These are phyloP conservation scores for Capronia americana DNA, from an alignment of 2,329 filamentous ascomycete genomes.

Conservation along the genomic window DNA sequence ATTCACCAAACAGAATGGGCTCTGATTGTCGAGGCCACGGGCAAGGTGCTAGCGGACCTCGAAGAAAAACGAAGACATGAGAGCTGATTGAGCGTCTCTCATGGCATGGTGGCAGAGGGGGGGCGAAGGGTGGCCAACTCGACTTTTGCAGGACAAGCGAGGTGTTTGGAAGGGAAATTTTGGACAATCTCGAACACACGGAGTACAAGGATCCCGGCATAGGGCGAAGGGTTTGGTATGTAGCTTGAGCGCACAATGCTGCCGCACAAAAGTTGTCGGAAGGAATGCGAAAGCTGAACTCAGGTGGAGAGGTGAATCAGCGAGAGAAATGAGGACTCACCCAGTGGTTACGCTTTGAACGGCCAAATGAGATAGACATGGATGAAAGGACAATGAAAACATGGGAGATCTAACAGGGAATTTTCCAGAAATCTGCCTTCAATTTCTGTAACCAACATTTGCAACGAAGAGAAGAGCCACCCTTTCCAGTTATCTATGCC, in stretches of 20 bases:
- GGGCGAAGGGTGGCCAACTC: neutral
- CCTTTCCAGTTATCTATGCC: neutral
- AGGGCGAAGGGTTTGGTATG: neutral
- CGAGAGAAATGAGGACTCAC: neutral
- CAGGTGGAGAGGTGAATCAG: neutral
- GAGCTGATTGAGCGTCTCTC: slow-evolving; percentile 9
- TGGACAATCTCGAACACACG: slow-evolving; percentile 5
- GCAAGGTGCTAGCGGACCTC: slow-evolving; percentile 51
- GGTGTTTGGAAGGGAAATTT: slow-evolving; percentile 17
- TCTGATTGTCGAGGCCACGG: slow-evolving; percentile 77
- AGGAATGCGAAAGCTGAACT: neutral
- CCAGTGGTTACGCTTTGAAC: neutral
- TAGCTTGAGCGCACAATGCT: neutral
- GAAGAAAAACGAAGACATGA: slow-evolving; percentile 29
- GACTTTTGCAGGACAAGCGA: slow-evolving; percentile 14
- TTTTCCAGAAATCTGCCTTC: neutral
- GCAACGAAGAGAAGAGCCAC: neutral
- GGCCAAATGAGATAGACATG: neutral
- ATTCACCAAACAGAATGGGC: slow-evolving; percentile 80
- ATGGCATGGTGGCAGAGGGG: neutral
- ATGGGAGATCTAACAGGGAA: neutral
- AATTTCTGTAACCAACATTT: neutral
- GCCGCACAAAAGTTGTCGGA: neutral
- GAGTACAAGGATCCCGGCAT: neutral
- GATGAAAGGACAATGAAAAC: neutral